Evolutionary conservation across 2,329 filamentous ascomycete species (phyloP), one percentile per base, ranked within the genome.

Genomic region (Nothophoma quercina): DNA sequence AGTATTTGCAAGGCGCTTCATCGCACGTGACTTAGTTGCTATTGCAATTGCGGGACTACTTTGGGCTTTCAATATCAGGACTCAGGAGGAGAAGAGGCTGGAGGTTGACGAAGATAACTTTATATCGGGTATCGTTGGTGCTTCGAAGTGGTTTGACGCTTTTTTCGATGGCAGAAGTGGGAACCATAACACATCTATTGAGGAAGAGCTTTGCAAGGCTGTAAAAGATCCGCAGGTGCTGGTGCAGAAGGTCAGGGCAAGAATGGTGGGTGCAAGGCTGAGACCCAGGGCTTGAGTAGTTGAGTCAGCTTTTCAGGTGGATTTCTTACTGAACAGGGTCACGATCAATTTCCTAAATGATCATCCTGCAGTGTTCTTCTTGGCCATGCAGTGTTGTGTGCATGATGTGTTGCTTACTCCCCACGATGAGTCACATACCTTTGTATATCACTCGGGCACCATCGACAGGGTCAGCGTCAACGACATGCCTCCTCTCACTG

Each of bases 21-120:
- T 77, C 26, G 71, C 70, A 1, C 56, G 47, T 1, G 67, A 70
- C n/a, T 68, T 67, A 52, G 44, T 81, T 59, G 66, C 78, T 52
- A 78, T 83, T 48, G 79, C 77, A 16, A 78, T 83, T 48, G 77
- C 79, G 0, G 69, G 79, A 34, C 74, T 83, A 69, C 77, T 83
- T 35, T 76, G 82, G 58, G 80, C 79, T 0, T 81, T 79, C 15
- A 78, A 83, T 47, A 70, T 84, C 25, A 58, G 22, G 58, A n/a
- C n/a, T n/a, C n/a, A n/a, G n/a, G n/a, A n/a, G n/a, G n/a, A n/a
- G n/a, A n/a, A n/a, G n/a, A n/a, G n/a, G n/a, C n/a, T n/a, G n/a
- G n/a, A n/a, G n/a, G n/a, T n/a, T n/a, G n/a, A n/a, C n/a, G n/a
- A n/a, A n/a, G n/a, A n/a, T n/a, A n/a, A 57, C 26, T 64, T 70